A percentile compares a stretch with the other conserved stretches of the same genome.
Conservation (phyloP, 2,329 filamentous ascomycete genomes). For the Pseudohalonectria lignicola region DNA sequence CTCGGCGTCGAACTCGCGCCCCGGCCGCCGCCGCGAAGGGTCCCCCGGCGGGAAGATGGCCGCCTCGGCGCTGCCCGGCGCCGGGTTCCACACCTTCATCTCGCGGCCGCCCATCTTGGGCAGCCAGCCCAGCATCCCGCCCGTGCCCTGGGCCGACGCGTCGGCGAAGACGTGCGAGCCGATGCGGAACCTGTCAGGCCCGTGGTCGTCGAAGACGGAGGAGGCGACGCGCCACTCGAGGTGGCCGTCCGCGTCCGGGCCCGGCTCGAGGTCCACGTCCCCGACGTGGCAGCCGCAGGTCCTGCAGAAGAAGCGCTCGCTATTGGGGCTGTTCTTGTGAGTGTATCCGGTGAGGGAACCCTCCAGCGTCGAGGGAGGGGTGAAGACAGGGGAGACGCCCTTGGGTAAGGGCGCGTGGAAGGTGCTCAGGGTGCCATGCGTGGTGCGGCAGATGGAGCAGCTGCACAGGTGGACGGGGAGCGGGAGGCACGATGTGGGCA, state of each 20-base stretch:
- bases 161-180: conserved; percentile 23
- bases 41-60: background rate
- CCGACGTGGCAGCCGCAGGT: conserved; percentile 34
- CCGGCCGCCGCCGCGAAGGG: no score
- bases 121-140: conserved; percentile 24
- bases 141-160: conserved; percentile 18
- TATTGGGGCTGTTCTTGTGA: conserved; percentile 13
- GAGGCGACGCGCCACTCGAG: conserved; percentile 25
- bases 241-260: conserved; percentile 9
- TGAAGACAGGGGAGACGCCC: conserved; percentile 23
- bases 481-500: conserved; percentile 25
- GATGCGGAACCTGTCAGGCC: conserved; percentile 23
- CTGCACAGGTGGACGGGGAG: conserved; percentile 31
- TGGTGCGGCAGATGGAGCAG: conserved; percentile 32
- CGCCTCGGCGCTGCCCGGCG: conserved; percentile 9
- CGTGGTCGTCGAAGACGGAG: conserved; percentile 25
- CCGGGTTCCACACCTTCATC: conserved; percentile 24
- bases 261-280: conserved; percentile 15
- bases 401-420: conserved; percentile 27
- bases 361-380: conserved; percentile 23
- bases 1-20: conserved; percentile 19
- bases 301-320: conserved; percentile 30
- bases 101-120: conserved; percentile 17
- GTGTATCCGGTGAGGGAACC: conserved; percentile 24
- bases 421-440: conserved; percentile 26